Percentiles rank a stretch among this genome's conserved stretches.
phyloP scores from a whole-genome alignment of 2,329 filamentous ascomycete species.

The Neofusicoccum laricinum region DNA sequence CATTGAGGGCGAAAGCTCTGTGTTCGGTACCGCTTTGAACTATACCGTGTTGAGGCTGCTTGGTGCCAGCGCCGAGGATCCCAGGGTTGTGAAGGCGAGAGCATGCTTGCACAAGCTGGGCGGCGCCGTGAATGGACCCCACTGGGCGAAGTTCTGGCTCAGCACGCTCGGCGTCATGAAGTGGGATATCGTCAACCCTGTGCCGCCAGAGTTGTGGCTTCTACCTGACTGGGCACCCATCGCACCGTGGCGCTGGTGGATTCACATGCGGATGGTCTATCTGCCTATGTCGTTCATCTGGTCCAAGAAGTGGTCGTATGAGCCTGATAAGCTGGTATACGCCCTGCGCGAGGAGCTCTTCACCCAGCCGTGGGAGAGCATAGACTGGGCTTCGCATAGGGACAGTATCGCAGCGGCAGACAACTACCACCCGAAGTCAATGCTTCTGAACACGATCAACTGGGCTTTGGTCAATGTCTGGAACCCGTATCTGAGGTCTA shows the following conservation, averaged over 20 bases:
- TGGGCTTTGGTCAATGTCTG: slow-evolving; percentile 77
- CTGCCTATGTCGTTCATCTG: slow-evolving; percentile 88
- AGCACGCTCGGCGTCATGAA: slow-evolving; percentile 75
- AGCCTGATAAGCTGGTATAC: slow-evolving; percentile 70
- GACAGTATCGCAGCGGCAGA: slow-evolving; percentile 78
- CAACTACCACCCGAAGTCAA: slow-evolving; percentile 91
- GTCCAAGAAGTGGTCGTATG: slow-evolving; percentile 76
- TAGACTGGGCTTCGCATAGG: slow-evolving; percentile 73
- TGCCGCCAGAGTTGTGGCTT: slow-evolving; percentile 90
- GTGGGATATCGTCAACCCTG: slow-evolving; percentile 93
- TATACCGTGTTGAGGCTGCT: slow-evolving; percentile 79
- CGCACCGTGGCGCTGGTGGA: slow-evolving; percentile 94
- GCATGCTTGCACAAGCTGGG: slow-evolving; percentile 79
- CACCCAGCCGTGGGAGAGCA: slow-evolving; percentile 70
- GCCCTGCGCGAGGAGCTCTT: slow-evolving; percentile 80
- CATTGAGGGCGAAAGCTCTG: slow-evolving; percentile 87
- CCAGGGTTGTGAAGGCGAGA: slow-evolving; percentile 80
- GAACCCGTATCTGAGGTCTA: slow-evolving; percentile 71
- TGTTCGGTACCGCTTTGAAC: slow-evolving; percentile 87
- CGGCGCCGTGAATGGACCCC: slow-evolving; percentile 77
- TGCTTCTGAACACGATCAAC: slow-evolving; percentile 75
- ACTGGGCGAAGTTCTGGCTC: slow-evolving; percentile 98
- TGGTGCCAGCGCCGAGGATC: slow-evolving; percentile 79
- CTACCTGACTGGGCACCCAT: slow-evolving; percentile 88
- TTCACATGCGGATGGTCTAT: slow-evolving; percentile 97